Conservation (phyloP, 2,329 filamentous ascomycete species). For the Colletotrichum sp. region DNA sequence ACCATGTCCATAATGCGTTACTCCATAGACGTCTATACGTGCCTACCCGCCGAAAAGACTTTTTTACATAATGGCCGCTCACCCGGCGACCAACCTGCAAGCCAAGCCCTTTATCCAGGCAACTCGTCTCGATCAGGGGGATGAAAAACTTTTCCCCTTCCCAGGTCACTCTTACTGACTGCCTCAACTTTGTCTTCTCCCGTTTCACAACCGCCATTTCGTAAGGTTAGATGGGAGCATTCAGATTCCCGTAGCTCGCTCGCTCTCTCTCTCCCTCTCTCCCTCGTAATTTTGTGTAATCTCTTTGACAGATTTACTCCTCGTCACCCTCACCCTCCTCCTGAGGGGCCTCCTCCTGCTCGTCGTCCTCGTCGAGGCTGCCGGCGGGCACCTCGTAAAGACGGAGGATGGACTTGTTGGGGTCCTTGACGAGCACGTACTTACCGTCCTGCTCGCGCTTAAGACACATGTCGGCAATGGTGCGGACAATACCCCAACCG, state of each 20-base stretch:
- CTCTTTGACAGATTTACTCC: slow-evolving; percentile 27
- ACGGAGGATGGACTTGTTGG: slow-evolving; percentile 94
- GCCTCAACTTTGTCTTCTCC: not conserved
- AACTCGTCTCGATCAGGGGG: not conserved
- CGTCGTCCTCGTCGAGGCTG: slow-evolving; percentile 90
- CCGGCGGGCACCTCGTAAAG: slow-evolving; percentile 88
- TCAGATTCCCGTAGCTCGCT: not conserved
- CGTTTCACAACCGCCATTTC: not conserved
- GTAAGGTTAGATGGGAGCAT: not conserved
- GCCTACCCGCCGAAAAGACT: slow-evolving; percentile 18
- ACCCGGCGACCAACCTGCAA: slow-evolving; percentile 9
- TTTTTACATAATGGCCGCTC: slow-evolving; percentile 21
- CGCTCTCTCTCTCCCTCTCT: not conserved
- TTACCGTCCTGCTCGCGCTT: slow-evolving; percentile 75
- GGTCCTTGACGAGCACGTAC: slow-evolving; percentile 86
- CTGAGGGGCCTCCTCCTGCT: slow-evolving; percentile 66
- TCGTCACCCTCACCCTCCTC: slow-evolving; percentile 46
- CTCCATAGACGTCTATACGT: slow-evolving; percentile 21
- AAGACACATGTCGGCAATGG: slow-evolving; percentile 93
- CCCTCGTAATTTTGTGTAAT: not conserved
- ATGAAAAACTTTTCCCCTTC: not conserved
- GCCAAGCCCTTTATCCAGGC: slow-evolving; percentile 14
- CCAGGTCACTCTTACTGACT: not conserved
- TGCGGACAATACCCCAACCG: slow-evolving; percentile 98
- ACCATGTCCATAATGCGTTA: slow-evolving; percentile 22